phyloP scores from a whole-genome alignment of 2,329 filamentous ascomycete species.

The Claviceps digitariae region DNA sequence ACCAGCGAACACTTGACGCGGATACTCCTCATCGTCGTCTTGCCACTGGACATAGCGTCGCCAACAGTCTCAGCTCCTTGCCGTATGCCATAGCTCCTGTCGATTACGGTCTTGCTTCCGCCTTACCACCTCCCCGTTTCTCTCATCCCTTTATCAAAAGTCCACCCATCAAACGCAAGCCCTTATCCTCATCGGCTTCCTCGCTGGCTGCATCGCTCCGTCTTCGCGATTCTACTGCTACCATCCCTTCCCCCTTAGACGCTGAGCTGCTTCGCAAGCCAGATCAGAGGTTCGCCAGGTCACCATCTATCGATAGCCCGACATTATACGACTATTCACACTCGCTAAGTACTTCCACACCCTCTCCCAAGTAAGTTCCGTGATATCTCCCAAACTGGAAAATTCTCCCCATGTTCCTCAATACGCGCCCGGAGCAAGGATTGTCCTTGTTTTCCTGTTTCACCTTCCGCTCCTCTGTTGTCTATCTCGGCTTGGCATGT shows the following conservation, averaged over 20 bases:
- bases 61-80: slow-evolving; percentile 5
- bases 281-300: slow-evolving; percentile 40
- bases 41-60: slow-evolving; percentile 1
- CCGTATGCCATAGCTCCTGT: slow-evolving; percentile 1
- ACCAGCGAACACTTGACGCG: slow-evolving; percentile 1
- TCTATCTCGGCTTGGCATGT: background rate
- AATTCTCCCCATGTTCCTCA: background rate
- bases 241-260: slow-evolving; percentile 14
- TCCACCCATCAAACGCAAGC: slow-evolving; percentile 44
- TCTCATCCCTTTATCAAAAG: slow-evolving; percentile 9
- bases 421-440: background rate
- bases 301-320: slow-evolving; percentile 44
- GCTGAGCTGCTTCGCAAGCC: slow-evolving; percentile 29
- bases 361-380: slow-evolving; percentile 15
- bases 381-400: background rate
- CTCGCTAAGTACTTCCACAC: slow-evolving; percentile 9
- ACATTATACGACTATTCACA: slow-evolving; percentile 46
- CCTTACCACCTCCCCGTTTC: slow-evolving; percentile 7
- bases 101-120: slow-evolving; percentile 1
- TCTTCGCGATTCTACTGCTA: slow-evolving; percentile 4
- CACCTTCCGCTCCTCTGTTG: background rate
- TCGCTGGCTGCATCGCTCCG: slow-evolving; percentile 29
- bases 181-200: slow-evolving; percentile 42
- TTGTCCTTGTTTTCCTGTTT: background rate
- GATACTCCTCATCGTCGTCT: slow-evolving; percentile 5